Conservation (phyloP, 2,329 filamentous ascomycete species). For the Tricladium varicosporioides region DNA sequence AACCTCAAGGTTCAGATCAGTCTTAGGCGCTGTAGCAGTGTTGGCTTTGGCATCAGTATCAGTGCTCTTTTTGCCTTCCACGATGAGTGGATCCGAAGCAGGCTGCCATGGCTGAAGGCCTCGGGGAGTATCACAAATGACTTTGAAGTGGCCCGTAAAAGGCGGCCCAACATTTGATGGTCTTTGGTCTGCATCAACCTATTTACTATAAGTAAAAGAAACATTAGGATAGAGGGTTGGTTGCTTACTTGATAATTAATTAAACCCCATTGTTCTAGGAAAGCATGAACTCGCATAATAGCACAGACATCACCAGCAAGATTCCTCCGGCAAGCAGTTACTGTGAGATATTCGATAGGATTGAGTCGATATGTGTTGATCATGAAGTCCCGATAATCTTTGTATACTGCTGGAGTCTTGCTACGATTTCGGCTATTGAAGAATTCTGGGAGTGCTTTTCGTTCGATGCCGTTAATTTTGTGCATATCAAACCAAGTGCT, state of each 20-base stretch:
- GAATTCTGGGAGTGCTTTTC: constrained; percentile 93
- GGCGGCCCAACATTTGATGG: constrained; percentile 94
- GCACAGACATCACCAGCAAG: constrained; percentile 96
- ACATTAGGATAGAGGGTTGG: not conserved
- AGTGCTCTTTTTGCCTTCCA: constrained; percentile 57
- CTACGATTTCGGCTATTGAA: constrained; percentile 98
- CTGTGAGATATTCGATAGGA: constrained; percentile 92
- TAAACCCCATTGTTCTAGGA: constrained; percentile 96
- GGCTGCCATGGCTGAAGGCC: constrained; percentile 96
- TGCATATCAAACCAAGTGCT: constrained; percentile 99
- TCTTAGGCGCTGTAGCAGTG: constrained; percentile 64
- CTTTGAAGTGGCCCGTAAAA: constrained; percentile 95
- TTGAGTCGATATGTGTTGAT: constrained; percentile 98
- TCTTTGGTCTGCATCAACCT: constrained; percentile 95
- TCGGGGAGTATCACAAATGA: constrained; percentile 92
- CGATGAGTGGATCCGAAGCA: constrained; percentile 68
- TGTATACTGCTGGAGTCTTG: constrained; percentile 96
- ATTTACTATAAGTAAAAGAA: not conserved
- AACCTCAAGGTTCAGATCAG: constrained; percentile 86
- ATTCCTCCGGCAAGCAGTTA: constrained; percentile 93
- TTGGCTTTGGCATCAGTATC: constrained; percentile 54
- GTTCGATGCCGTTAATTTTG: constrained; percentile 83
- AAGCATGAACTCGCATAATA: constrained; percentile 98
- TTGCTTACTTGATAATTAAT: constrained; percentile 91
- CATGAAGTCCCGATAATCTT: constrained; percentile 99